Evolutionary conservation across 805 yeast species (phyloP).

Genomic region (Sungouiella blattae): DNA sequence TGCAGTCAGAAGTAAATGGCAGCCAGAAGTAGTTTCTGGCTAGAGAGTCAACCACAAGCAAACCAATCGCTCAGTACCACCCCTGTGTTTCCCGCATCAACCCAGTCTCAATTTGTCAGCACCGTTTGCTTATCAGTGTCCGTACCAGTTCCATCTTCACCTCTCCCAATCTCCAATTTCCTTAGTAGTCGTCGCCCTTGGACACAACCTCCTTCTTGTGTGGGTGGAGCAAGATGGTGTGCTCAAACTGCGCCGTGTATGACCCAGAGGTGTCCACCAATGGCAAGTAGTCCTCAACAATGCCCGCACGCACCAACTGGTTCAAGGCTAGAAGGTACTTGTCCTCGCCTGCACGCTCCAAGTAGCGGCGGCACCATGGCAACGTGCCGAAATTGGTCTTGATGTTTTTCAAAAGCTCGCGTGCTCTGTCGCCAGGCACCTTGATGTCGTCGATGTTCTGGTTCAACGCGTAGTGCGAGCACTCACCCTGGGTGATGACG

Average conservation of each 20-base stretch:
- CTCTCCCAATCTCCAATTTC: no score
- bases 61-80: no score
- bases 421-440: slow-evolving; percentile 66
- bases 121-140: no score
- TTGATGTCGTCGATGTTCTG: slow-evolving; percentile 36
- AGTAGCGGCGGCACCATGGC: slow-evolving; percentile 94
- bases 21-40: no score
- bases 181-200: slow-evolving; percentile 86
- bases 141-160: not conserved
- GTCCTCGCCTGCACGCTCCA: slow-evolving; percentile 89
- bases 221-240: slow-evolving; percentile 86
- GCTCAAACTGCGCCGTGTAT: slow-evolving; percentile 96
- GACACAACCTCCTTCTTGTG: slow-evolving; percentile 92
- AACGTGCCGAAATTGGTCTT: slow-evolving; percentile 85
- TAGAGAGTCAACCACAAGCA: no score
- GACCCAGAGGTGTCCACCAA: slow-evolving; percentile 77
- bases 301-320: slow-evolving; percentile 77
- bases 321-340: slow-evolving; percentile 85
- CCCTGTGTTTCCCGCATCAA: no score
- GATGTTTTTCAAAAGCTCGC: slow-evolving; percentile 63
- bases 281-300: slow-evolving; percentile 94
- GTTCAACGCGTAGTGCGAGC: slow-evolving; percentile 84
- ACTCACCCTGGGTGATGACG: slow-evolving; percentile 83
- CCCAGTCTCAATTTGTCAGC: no score
- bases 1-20: no score